Percentiles rank a stretch among this genome's conserved stretches.
Conservation (phyloP, 2,329 filamentous ascomycete genomes). For the Onygenales sp. region DNA sequence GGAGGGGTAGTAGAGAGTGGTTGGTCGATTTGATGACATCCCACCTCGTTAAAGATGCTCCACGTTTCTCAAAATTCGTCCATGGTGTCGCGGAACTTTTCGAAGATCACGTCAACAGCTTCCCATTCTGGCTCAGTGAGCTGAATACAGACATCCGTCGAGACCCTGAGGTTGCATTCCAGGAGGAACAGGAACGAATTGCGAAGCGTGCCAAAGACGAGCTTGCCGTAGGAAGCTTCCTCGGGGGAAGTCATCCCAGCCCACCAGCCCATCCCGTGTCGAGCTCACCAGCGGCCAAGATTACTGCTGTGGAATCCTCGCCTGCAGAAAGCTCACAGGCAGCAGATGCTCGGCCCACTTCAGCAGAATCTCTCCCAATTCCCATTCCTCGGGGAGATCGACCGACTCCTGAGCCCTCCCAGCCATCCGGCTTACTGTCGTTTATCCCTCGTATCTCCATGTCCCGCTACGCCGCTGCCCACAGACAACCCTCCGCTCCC, state of each 20-base stretch:
- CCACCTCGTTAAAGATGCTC: constrained; percentile 80
- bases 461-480: constrained; percentile 59
- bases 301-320: constrained; percentile 18
- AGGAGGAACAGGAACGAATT: constrained; percentile 78
- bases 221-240: constrained; percentile 77
- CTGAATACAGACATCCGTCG: constrained; percentile 89
- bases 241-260: constrained; percentile 51
- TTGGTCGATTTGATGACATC: constrained; percentile 84
- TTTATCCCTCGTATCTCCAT: constrained; percentile 77
- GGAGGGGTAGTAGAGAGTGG: constrained; percentile 68
- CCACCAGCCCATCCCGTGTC: constrained; percentile 20
- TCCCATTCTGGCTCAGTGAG: constrained; percentile 92
- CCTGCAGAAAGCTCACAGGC: constrained; percentile 1
- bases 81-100: constrained; percentile 88
- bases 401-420: constrained; percentile 28
- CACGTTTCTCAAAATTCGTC: constrained; percentile 92
- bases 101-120: constrained; percentile 89
- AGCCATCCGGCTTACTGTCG: constrained; percentile 51
- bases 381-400: neutral
- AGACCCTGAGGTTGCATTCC: constrained; percentile 82
- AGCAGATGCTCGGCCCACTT: neutral
- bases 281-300: constrained; percentile 25
- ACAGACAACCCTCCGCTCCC: constrained; percentile 33
- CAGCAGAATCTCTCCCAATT: neutral
- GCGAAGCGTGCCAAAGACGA: constrained; percentile 78